Evolutionary conservation across 2,329 filamentous ascomycete species (phyloP).

Genomic region (Onygena corvina): DNA sequence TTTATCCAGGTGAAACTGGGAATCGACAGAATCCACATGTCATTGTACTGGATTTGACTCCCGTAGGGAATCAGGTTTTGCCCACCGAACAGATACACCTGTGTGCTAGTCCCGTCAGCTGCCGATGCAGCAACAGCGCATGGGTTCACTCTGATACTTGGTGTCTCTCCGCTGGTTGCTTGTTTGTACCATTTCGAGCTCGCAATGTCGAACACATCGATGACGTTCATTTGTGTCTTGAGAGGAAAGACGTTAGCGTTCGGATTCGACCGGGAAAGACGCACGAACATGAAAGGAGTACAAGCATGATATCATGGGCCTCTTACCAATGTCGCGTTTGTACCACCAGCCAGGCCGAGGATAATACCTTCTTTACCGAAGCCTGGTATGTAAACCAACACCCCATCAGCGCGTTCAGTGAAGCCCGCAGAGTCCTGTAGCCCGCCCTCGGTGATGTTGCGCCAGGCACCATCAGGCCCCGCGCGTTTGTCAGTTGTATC

Average conservation of each 20-base stretch:
- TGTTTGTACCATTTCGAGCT: slow-evolving; percentile 62
- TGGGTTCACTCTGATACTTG: slow-evolving; percentile 49
- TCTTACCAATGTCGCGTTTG: slow-evolving; percentile 52
- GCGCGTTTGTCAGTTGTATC: slow-evolving; percentile 46
- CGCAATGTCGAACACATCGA: slow-evolving; percentile 71
- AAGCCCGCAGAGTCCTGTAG: slow-evolving; percentile 55
- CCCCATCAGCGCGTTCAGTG: slow-evolving; percentile 60
- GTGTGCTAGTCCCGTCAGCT: slow-evolving; percentile 60
- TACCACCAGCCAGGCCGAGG: slow-evolving; percentile 64
- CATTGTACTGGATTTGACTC: slow-evolving; percentile 50
- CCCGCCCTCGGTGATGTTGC: slow-evolving; percentile 63
- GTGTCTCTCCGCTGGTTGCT: slow-evolving; percentile 48
- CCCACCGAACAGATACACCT: slow-evolving; percentile 67
- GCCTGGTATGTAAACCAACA: slow-evolving; percentile 62
- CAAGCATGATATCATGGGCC: not conserved
- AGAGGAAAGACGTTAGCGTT: not conserved
- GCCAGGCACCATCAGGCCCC: slow-evolving; percentile 50
- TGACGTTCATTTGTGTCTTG: slow-evolving; percentile 54
- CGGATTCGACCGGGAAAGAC: not conserved
- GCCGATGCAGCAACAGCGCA: slow-evolving; percentile 65
- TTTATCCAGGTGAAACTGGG: slow-evolving; percentile 71
- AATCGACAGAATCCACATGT: slow-evolving; percentile 69
- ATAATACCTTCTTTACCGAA: slow-evolving; percentile 65
- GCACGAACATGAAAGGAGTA: not conserved
- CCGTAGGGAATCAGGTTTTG: slow-evolving; percentile 57